Conservation (phyloP, 176 grass and related monocot genomes). For the Echinochloa phyllopogon region DNA sequence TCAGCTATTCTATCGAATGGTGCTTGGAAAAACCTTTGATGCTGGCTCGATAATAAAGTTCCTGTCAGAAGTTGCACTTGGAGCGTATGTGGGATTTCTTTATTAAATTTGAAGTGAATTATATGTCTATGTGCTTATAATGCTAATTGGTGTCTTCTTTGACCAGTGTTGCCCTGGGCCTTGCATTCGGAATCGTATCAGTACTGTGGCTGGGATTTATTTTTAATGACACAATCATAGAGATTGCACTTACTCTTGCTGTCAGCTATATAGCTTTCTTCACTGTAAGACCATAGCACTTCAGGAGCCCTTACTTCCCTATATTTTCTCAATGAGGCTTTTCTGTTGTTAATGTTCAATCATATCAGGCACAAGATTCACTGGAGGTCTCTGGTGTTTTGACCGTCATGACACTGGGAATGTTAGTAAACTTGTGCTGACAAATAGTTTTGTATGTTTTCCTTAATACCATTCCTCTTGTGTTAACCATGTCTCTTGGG, state of each 20-base stretch:
- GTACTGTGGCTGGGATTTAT: slow-evolving; percentile 96
- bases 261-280: slow-evolving; percentile 98
- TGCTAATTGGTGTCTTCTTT: slow-evolving; percentile 41
- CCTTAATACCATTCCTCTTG: slow-evolving; percentile 6
- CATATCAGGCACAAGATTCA: slow-evolving; percentile 77
- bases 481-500: slow-evolving; percentile 36
- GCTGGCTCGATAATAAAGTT: slow-evolving; percentile 84
- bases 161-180: slow-evolving; percentile 79
- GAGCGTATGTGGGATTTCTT: slow-evolving; percentile 72
- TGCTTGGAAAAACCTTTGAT: slow-evolving; percentile 74
- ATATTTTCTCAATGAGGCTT: slow-evolving; percentile 20
- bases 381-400: slow-evolving; percentile 89
- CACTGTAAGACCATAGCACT: slow-evolving; percentile 56
- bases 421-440: slow-evolving; percentile 71
- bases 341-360: slow-evolving; percentile 31
- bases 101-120: background rate
- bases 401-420: slow-evolving; percentile 97
- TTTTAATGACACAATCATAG: slow-evolving; percentile 95
- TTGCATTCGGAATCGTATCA: slow-evolving; percentile 90
- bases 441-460: slow-evolving; percentile 28
- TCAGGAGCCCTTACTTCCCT: background rate
- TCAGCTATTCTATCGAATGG: slow-evolving; percentile 94
- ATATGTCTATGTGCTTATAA: background rate
- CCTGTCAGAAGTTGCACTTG: slow-evolving; percentile 86
- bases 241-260: slow-evolving; percentile 90